These are phyloP conservation scores for Rubia balearica DNA, from an alignment of 305 asterid genomes.

Conservation along the genomic window DNA sequence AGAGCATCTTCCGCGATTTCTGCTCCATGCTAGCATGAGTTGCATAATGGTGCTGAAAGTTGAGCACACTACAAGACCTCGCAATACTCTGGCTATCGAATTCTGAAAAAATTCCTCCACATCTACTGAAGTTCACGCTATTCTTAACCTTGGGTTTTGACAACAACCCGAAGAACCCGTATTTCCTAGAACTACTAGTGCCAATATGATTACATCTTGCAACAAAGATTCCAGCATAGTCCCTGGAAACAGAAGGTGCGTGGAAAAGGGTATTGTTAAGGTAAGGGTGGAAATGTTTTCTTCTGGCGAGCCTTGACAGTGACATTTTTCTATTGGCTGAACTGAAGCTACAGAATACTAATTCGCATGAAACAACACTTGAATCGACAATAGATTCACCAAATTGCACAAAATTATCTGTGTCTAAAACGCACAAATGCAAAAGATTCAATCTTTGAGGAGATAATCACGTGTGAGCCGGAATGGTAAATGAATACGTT, in stretches of 20 bases:
- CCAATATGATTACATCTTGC: too few species aligned
- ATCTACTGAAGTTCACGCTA: slow-evolving; percentile 16
- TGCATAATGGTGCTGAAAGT: slow-evolving; percentile 38
- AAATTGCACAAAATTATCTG: background rate
- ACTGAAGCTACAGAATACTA: background rate
- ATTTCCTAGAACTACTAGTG: slow-evolving; percentile 15
- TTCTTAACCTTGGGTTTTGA: slow-evolving; percentile 28
- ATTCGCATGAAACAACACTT: slow-evolving; percentile 26
- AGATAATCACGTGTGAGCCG: background rate
- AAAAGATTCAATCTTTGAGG: background rate
- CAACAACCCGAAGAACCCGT: slow-evolving; percentile 26
- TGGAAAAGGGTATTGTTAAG: slow-evolving; percentile 22
- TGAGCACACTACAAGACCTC: slow-evolving; percentile 23
- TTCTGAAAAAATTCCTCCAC: slow-evolving; percentile 6
- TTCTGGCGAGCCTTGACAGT: slow-evolving; percentile 42
- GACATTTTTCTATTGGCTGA: slow-evolving; percentile 29
- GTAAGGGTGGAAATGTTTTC: slow-evolving; percentile 28
- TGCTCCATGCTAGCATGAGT: slow-evolving; percentile 45
- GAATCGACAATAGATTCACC: slow-evolving; percentile 19
- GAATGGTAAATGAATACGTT: background rate
- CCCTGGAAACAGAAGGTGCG: slow-evolving; percentile 42
- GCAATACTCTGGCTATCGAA: slow-evolving; percentile 25
- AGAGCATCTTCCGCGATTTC: slow-evolving; percentile 72
- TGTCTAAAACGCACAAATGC: background rate
- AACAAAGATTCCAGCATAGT: slow-evolving; percentile 12